Evolutionary conservation across 129 eudicot species (phyloP).

Genomic region (Flaveria sonorensis): DNA sequence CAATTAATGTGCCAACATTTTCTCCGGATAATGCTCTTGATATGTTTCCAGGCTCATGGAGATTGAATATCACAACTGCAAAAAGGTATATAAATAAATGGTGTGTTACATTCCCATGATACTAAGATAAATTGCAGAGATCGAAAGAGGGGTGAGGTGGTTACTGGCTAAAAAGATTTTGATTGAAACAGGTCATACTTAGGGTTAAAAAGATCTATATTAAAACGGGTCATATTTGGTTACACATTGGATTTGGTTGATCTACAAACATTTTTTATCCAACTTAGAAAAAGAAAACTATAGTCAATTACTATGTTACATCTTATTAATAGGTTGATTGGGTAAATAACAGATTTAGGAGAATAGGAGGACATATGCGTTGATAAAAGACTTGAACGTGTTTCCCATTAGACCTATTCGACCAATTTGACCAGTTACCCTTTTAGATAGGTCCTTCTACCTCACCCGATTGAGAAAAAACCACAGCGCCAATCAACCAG

Average conservation of each 20-base stretch:
- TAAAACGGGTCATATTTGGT: neutral
- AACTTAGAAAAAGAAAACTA: neutral
- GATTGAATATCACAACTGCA: constrained; percentile 87
- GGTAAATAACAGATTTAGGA: neutral
- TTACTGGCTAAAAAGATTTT: neutral
- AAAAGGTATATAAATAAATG: neutral
- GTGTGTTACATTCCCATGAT: neutral
- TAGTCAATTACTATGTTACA: neutral
- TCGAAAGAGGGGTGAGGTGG: neutral
- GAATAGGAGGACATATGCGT: too few species aligned
- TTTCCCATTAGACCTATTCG: neutral
- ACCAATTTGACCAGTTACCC: neutral
- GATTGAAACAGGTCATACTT: neutral
- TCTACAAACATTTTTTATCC: neutral
- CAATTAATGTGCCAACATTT: constrained; percentile 82
- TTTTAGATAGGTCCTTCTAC: neutral
- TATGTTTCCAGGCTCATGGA: constrained; percentile 91
- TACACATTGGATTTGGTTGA: neutral
- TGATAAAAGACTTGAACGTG: neutral
- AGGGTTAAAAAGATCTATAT: neutral
- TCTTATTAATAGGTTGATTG: neutral
- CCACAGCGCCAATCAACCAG: constrained; percentile 1
- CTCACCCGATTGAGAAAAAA: neutral
- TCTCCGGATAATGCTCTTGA: constrained; percentile 92
- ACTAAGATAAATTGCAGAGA: neutral